These are phyloP conservation scores for Rhizopogon sp. DNA, from an alignment of 768 basidiomycete species.

Conservation along the genomic window DNA sequence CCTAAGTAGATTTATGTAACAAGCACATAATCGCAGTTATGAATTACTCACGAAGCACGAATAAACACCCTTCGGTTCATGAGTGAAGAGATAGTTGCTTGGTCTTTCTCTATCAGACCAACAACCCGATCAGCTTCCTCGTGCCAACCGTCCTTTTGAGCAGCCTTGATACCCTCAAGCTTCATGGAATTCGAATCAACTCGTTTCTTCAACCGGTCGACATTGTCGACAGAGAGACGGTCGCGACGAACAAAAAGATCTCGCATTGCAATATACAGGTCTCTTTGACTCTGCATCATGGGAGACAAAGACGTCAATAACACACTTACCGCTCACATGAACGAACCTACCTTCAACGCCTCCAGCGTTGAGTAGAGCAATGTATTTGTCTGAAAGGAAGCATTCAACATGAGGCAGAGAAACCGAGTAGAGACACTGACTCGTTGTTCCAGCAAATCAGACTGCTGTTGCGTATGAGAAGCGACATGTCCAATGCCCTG, in stretches of 20 bases:
- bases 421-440: slow-evolving; percentile 35
- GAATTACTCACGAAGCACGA: slow-evolving; percentile 63
- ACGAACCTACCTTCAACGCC: slow-evolving; percentile 57
- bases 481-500: slow-evolving; percentile 66
- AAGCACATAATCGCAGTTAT: neutral
- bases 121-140: slow-evolving; percentile 78
- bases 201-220: slow-evolving; percentile 83
- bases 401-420: slow-evolving; percentile 1
- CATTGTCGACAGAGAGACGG: slow-evolving; percentile 83
- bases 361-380: slow-evolving; percentile 70
- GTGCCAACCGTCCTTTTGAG: slow-evolving; percentile 80
- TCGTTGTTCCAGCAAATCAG: slow-evolving; percentile 69
- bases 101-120: slow-evolving; percentile 76
- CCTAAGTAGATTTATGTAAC: slow-evolving; percentile 33
- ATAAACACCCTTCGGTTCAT: slow-evolving; percentile 82
- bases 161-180: slow-evolving; percentile 65
- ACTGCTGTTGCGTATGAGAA: slow-evolving; percentile 61
- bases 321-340: slow-evolving; percentile 3
- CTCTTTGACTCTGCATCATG: slow-evolving; percentile 58
- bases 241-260: slow-evolving; percentile 87
- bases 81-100: slow-evolving; percentile 69
- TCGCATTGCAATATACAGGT: slow-evolving; percentile 81
- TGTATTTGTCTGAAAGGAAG: slow-evolving; percentile 45
- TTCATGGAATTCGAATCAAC: slow-evolving; percentile 73
- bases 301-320: slow-evolving; percentile 7